Evolutionary conservation across 2,329 filamentous ascomycete species (phyloP).

Genomic region (Corinectria fuckeliana): DNA sequence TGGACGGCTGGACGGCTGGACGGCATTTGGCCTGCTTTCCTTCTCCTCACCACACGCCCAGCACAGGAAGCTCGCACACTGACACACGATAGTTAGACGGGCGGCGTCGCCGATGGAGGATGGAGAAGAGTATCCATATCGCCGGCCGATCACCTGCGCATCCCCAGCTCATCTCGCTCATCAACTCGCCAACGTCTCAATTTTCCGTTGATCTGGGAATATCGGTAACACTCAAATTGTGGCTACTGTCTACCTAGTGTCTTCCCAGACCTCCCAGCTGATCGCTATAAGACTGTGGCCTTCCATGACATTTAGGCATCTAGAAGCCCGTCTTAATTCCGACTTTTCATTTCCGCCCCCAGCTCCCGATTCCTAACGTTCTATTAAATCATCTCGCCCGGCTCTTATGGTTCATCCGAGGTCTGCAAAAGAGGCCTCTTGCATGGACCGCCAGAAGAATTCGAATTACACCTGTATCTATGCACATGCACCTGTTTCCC

Average conservation of each 20-base stretch:
- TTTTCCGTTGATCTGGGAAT: neutral
- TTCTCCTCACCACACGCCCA: neutral
- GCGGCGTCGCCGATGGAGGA: conserved; percentile 12
- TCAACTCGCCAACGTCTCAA: neutral
- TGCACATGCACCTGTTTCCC: conserved; percentile 6
- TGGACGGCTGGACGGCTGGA: conserved; percentile 9
- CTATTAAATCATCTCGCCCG: neutral
- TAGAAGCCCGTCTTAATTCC: conserved; percentile 3
- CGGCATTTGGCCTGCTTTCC: neutral
- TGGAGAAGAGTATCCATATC: neutral
- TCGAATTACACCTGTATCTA: neutral
- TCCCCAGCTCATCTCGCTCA: neutral
- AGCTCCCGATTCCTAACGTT: neutral
- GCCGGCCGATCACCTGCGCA: conserved; percentile 2
- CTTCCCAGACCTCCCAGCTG: neutral
- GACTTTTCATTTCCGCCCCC: conserved; percentile 6
- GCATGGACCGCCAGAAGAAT: neutral
- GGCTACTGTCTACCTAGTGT: no score
- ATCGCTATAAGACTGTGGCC: conserved; percentile 2
- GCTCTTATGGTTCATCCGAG: neutral
- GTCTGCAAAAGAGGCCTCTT: neutral
- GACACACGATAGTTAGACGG: neutral
- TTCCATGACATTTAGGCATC: neutral
- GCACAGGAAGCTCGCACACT: neutral
- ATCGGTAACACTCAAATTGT: no score